Percentiles rank a stretch among this genome's conserved stretches.
These are phyloP conservation scores for Schoenoplectus tabernaemontani DNA, from an alignment of 202 grass and related monocot genomes.

Conservation along the genomic window DNA sequence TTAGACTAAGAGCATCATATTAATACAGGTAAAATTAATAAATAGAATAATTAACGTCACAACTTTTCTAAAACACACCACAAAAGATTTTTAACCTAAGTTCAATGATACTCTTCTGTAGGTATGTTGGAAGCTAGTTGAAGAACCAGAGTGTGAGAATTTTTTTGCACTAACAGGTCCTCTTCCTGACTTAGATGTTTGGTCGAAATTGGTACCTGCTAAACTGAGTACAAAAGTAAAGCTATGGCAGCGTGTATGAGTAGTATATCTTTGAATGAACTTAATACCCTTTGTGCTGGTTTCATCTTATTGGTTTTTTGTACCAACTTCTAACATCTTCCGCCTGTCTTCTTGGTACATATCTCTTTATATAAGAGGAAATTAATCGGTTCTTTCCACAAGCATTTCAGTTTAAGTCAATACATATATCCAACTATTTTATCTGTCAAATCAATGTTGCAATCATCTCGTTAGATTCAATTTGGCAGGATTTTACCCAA, in stretches of 20 bases:
- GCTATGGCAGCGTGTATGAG: slow-evolving; percentile 41
- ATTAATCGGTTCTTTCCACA: not conserved
- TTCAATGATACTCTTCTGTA: slow-evolving; percentile 25
- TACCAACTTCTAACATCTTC: not conserved
- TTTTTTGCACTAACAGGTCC: slow-evolving; percentile 71
- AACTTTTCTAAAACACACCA: not conserved
- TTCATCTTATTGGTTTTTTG: not conserved
- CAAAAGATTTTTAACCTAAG: not conserved
- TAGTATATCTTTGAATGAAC: not conserved
- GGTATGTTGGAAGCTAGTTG: slow-evolving; percentile 76
- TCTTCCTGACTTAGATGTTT: slow-evolving; percentile 63
- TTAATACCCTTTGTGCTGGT: not conserved
- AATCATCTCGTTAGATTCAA: not conserved
- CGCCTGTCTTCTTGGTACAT: not conserved
- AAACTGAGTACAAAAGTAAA: slow-evolving; percentile 62
- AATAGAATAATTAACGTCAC: not conserved
- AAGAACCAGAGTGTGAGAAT: slow-evolving; percentile 65
- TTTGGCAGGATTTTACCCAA: not conserved
- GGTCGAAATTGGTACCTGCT: slow-evolving; percentile 47
- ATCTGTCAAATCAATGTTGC: not conserved
- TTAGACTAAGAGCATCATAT: not conserved
- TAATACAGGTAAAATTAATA: not conserved
- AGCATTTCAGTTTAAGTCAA: not conserved
- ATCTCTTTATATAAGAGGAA: not conserved
- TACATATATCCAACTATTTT: not conserved